Conservation (phyloP, 441 rosid genomes). For the Bruguiera hainesii region DNA sequence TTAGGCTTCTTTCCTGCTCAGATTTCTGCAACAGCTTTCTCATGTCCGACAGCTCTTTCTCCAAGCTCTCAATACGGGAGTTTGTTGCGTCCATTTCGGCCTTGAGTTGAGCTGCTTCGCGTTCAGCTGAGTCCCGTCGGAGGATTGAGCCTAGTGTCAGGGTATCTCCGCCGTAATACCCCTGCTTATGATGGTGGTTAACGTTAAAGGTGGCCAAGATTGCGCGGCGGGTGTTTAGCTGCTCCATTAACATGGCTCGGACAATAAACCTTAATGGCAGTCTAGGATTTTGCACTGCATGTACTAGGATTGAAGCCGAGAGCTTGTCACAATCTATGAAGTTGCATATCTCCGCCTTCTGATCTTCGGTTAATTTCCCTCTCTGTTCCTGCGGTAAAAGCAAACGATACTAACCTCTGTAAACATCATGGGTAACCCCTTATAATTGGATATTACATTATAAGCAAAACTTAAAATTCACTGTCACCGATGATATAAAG, state of each 20-base stretch:
- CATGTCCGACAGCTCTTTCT: slow-evolving; percentile 59
- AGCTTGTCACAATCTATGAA: slow-evolving; percentile 74
- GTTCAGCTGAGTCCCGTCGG: slow-evolving; percentile 49
- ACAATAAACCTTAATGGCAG: slow-evolving; percentile 76
- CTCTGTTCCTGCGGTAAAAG: slow-evolving; percentile 38
- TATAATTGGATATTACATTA: no score
- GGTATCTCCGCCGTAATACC: slow-evolving; percentile 9
- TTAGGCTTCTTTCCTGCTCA: slow-evolving; percentile 25
- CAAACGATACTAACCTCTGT: no score
- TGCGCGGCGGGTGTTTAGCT: slow-evolving; percentile 67
- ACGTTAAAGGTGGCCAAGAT: slow-evolving; percentile 32
- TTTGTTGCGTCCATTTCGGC: slow-evolving; percentile 67
- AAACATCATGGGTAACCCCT: no score
- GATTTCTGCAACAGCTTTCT: slow-evolving; percentile 39
- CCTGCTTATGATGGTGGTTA: slow-evolving; percentile 5
- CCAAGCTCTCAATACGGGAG: slow-evolving; percentile 60
- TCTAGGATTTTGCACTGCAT: slow-evolving; percentile 73
- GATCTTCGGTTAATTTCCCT: slow-evolving; percentile 57
- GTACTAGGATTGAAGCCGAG: slow-evolving; percentile 57
- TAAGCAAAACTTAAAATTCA: no score
- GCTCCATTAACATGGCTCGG: slow-evolving; percentile 81
- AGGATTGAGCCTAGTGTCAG: slow-evolving; percentile 64
- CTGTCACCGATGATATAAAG: no score
- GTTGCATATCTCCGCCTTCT: slow-evolving; percentile 52
- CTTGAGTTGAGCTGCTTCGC: slow-evolving; percentile 56